Evolutionary conservation across 306 rosid species (phyloP).

Genomic region (Quercus rubra): DNA sequence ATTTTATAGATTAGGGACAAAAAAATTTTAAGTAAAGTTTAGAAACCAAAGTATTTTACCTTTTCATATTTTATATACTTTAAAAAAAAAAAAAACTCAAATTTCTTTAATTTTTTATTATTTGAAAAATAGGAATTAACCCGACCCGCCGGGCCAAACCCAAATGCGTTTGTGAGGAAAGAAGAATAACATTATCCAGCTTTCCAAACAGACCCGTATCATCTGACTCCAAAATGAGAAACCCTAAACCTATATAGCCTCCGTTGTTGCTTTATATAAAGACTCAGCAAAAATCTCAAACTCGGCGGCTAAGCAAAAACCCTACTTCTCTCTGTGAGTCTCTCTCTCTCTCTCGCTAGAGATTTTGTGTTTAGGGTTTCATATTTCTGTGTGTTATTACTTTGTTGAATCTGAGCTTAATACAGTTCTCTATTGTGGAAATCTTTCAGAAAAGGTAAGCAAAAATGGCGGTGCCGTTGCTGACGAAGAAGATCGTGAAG

Average conservation of each 20-base stretch:
- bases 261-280: neutral
- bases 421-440: neutral
- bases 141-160: too few relatives aligned
- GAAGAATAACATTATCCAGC: neutral
- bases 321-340: constrained; percentile 6
- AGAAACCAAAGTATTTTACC: too few relatives aligned
- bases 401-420: neutral
- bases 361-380: neutral
- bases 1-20: too few relatives aligned
- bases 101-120: too few relatives aligned
- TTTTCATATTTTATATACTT: too few relatives aligned
- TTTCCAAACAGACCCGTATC: constrained; percentile 17
- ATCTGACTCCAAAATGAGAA: neutral
- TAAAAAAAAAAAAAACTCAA: too few relatives aligned
- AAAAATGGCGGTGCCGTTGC: constrained; percentile 70
- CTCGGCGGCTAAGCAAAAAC: constrained; percentile 24
- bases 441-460: constrained; percentile 2
- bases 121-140: too few relatives aligned
- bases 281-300: neutral
- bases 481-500: constrained; percentile 67
- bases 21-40: too few relatives aligned
- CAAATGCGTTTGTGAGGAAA: too few relatives aligned
- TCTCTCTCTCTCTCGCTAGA: neutral
- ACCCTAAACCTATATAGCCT: constrained; percentile 3
- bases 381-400: neutral